Base-by-base conservation (phyloP, 108 stramenopile species). In the Nitzschia palea region DNA sequence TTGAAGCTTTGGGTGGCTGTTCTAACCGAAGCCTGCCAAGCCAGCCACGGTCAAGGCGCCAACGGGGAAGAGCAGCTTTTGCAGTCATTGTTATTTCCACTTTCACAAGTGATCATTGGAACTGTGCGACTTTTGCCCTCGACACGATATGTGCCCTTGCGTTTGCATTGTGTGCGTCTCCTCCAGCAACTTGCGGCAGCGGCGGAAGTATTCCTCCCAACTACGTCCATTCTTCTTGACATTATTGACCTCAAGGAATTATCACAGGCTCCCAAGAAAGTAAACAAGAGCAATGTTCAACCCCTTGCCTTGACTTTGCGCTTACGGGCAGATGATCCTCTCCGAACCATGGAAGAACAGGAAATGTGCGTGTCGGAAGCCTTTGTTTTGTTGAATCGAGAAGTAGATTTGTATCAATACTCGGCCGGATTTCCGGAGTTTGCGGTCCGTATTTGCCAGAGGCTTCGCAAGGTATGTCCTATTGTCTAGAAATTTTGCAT, bases 1-100 rank as follows among this genome's bases (percentile, higher is more conserved):
- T 67, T 97, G 43, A 94, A 95, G 45, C 56, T 98, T 15, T 99
- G 97, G 97, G 86, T 90, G 20, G 94, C 94, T 3, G 95, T 99
- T 9, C 69, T 98, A 61, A 75, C 86, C 43, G 87, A 90, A 26
- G 70, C 86, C 35, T 87, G 89, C 31, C 67, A 76, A 23, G 44
- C 55, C 2, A 25, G 62, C 20, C 42, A 64, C 33, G 82, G 68
- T 10, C 63, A 57, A 27, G 68, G 75, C 12, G 79, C 65, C 29
- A 71, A 67, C 23, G 80, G 67, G 42, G 79, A 86, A 12, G 81
- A 86, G 53, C 79, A 90, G 35, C 72, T 88, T 20, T 76, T 96
- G 42, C 78, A 82, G 35, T 86, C 87, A 12, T 80, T 98, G 43
- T 62, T 95, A 4, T 98, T 90, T 70, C 96, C 96, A 0, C 76